phyloP scores from a whole-genome alignment of 2,329 filamentous ascomycete species.

The Colletotrichum musicola region DNA sequence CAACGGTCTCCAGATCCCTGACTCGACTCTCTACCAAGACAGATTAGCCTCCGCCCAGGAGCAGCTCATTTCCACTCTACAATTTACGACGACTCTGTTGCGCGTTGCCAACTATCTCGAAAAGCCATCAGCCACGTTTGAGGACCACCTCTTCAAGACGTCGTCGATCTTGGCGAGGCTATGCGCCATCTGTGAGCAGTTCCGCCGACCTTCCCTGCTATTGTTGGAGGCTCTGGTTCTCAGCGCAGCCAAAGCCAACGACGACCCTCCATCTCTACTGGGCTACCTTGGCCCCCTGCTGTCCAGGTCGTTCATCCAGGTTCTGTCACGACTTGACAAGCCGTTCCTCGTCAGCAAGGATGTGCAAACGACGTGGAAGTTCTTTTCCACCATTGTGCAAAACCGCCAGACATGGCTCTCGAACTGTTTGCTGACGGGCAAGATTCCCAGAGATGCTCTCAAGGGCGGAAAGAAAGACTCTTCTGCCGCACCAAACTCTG shows the following conservation, averaged over 20 bases:
- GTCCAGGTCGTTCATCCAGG: conserved; percentile 84
- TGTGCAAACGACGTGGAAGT: conserved; percentile 81
- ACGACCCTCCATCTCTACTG: conserved; percentile 93
- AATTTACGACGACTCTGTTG: conserved; percentile 77
- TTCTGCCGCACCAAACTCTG: conserved; percentile 67
- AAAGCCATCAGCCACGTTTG: conserved; percentile 73
- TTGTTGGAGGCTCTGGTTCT: conserved; percentile 81
- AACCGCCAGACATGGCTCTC: conserved; percentile 97
- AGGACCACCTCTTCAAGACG: conserved; percentile 84
- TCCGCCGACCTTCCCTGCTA: conserved; percentile 74
- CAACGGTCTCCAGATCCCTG: conserved; percentile 68
- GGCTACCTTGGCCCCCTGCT: conserved; percentile 87
- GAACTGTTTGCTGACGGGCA: conserved; percentile 90
- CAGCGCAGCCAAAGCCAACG: conserved; percentile 72
- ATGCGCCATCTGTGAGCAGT: conserved; percentile 76
- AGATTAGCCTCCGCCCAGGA: conserved; percentile 66
- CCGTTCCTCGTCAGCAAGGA: conserved; percentile 76
- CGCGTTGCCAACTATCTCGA: conserved; percentile 75
- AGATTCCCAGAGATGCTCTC: conserved; percentile 82
- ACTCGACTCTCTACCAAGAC: conserved; percentile 72
- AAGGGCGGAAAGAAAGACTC: conserved; percentile 66
- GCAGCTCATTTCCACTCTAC: conserved; percentile 75
- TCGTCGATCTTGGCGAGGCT: conserved; percentile 82
- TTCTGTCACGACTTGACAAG: conserved; percentile 81
- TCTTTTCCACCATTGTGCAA: conserved; percentile 87